Percentiles rank a stretch among this genome's conserved stretches.
Conservation (phyloP, 257 asterid species). For the Galeopsis tetrahit region DNA sequence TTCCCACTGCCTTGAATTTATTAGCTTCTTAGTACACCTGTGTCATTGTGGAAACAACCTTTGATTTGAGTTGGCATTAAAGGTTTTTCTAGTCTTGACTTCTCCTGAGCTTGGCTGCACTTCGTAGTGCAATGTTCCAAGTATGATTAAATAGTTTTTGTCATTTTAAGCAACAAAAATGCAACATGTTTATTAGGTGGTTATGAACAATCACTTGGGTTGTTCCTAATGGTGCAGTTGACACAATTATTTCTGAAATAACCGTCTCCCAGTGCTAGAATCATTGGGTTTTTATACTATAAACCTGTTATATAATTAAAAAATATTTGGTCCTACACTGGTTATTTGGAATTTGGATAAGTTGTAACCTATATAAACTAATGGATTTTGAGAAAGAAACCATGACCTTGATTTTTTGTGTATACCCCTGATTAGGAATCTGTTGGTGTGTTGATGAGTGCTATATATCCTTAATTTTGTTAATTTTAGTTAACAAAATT, state of each 20-base stretch:
- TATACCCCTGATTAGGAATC: neutral
- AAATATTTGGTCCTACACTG: neutral
- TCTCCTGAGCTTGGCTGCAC: constrained; percentile 14
- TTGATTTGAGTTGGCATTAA: neutral
- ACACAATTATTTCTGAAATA: neutral
- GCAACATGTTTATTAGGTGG: constrained; percentile 1
- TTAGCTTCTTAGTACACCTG: constrained; percentile 1
- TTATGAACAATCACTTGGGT: neutral
- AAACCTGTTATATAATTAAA: neutral
- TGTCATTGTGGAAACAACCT: neutral
- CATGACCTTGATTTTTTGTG: neutral
- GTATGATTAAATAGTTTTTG: neutral
- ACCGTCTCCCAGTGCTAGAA: neutral
- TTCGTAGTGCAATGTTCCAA: neutral
- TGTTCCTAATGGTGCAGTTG: neutral
- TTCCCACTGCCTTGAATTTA: constrained; percentile 2
- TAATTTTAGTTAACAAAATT: neutral
- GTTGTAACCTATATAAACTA: neutral
- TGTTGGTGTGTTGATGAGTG: neutral
- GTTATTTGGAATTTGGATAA: neutral
- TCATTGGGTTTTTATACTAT: neutral
- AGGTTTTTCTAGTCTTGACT: constrained; percentile 10
- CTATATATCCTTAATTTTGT: constrained; percentile 17
- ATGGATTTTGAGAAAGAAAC: neutral
- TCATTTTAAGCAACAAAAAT: constrained; percentile 4